phyloP scores from a whole-genome alignment of 192 early-diverging fungal genomes.

The Kickxella alabastrina region DNA sequence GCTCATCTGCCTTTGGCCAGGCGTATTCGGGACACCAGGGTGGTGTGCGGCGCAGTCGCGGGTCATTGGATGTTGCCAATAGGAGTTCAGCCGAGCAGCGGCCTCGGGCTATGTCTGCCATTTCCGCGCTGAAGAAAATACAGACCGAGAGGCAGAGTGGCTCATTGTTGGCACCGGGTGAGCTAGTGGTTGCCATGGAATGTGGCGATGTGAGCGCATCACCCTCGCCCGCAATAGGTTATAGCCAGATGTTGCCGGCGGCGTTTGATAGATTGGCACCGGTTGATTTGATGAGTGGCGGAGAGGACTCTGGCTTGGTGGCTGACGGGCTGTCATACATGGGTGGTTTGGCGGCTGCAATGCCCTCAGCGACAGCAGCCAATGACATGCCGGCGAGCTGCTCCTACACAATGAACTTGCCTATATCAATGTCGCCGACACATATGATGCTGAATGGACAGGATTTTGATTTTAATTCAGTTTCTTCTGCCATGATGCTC shows the following conservation, averaged over 20 bases:
- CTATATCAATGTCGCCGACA: conserved; percentile 10
- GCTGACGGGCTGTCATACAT: conserved; percentile 36
- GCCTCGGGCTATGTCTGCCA: conserved; percentile 32
- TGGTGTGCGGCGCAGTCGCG: too few relatives aligned
- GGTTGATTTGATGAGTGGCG: neutral
- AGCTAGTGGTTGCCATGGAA: conserved; percentile 26
- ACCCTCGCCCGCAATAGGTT: neutral
- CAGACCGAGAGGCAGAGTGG: too few relatives aligned
- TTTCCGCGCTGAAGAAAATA: conserved; percentile 17
- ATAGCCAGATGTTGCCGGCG: too few relatives aligned
- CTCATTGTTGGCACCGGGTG: conserved; percentile 27
- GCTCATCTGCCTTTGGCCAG: too few relatives aligned
- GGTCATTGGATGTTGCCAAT: too few relatives aligned
- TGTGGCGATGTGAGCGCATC: neutral
- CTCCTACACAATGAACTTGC: neutral
- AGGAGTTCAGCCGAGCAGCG: conserved; percentile 3
- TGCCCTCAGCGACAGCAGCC: neutral
- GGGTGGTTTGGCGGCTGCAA: conserved; percentile 9
- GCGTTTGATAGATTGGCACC: too few relatives aligned
- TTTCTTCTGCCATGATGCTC: conserved; percentile 3
- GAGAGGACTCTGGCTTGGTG: neutral
- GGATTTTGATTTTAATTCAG: conserved; percentile 1
- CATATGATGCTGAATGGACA: conserved; percentile 21
- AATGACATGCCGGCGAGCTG: neutral
- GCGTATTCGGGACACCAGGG: too few relatives aligned